A percentile compares a stretch with the other conserved stretches of the same genome.
Conservation (phyloP, 1,139 yeast species). For the Taiozyma sp. region DNA sequence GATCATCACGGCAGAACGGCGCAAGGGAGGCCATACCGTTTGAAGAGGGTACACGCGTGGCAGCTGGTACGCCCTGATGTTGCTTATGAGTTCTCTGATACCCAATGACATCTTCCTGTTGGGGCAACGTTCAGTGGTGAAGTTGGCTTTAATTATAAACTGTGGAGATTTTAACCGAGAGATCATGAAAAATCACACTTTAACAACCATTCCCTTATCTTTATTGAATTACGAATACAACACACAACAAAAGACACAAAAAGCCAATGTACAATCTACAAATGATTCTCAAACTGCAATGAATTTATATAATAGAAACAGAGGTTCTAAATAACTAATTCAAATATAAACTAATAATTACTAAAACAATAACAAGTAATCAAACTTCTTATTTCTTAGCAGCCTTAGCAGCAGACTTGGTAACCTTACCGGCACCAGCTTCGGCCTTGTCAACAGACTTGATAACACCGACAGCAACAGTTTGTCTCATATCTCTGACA, state of each 20-base stretch:
- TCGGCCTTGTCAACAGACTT: slow-evolving; percentile 95
- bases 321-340: background rate
- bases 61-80: slow-evolving; percentile 14
- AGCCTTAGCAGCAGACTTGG: slow-evolving; percentile 99
- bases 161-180: background rate
- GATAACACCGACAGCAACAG: slow-evolving; percentile 99
- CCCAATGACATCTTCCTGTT: background rate
- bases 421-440: slow-evolving; percentile 88
- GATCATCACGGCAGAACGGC: slow-evolving; percentile 76
- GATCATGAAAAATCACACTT: background rate
- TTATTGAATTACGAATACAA: too few species aligned
- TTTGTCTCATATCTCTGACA: slow-evolving; percentile 99
- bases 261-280: background rate
- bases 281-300: background rate
- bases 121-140: background rate
- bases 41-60: slow-evolving; percentile 22
- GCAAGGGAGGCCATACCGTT: slow-evolving; percentile 32
- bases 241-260: background rate
- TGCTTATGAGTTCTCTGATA: slow-evolving; percentile 11
- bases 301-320: background rate
- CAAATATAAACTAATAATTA: background rate
- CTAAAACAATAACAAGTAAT: background rate
- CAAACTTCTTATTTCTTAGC: slow-evolving; percentile 74
- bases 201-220: background rate
- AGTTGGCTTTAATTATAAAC: background rate